Evolutionary conservation across 345 rosid species (phyloP).

Genomic region (Euphorbia pulcherrima): DNA sequence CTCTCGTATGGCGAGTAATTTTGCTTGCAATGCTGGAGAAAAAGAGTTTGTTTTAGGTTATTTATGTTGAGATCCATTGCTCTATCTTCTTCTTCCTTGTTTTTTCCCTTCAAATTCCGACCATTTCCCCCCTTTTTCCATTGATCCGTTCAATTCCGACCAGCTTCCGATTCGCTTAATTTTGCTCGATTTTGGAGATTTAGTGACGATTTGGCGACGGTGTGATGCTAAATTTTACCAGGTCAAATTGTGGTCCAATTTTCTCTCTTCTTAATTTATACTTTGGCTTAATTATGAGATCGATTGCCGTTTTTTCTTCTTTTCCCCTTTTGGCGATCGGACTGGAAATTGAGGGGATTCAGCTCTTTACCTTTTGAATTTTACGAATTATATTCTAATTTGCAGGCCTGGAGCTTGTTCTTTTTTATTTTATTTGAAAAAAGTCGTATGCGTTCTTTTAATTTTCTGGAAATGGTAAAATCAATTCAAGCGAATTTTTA

Average conservation of each 20-base stretch:
- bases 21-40: slow-evolving; percentile 46
- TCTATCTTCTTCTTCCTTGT: slow-evolving; percentile 18
- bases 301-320: neutral
- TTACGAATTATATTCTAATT: slow-evolving; percentile 6
- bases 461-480: slow-evolving; percentile 25
- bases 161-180: neutral
- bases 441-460: slow-evolving; percentile 5
- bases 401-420: neutral
- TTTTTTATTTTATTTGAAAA: neutral
- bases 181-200: slow-evolving; percentile 21
- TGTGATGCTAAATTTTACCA: neutral
- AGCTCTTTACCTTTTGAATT: neutral
- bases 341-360: slow-evolving; percentile 9
- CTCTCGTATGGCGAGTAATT: slow-evolving; percentile 23
- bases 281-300: slow-evolving; percentile 16
- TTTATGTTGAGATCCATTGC: slow-evolving; percentile 47
- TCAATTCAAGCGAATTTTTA: slow-evolving; percentile 23
- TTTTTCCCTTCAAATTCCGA: slow-evolving; percentile 21
- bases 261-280: neutral
- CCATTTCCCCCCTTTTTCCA: slow-evolving; percentile 1
- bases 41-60: slow-evolving; percentile 16
- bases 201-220: slow-evolving; percentile 28
- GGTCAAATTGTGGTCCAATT: slow-evolving; percentile 20
- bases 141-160: slow-evolving; percentile 18
- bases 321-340: slow-evolving; percentile 17